These are phyloP conservation scores for Quercus gilva DNA, from an alignment of 306 rosid genomes.

Conservation along the genomic window DNA sequence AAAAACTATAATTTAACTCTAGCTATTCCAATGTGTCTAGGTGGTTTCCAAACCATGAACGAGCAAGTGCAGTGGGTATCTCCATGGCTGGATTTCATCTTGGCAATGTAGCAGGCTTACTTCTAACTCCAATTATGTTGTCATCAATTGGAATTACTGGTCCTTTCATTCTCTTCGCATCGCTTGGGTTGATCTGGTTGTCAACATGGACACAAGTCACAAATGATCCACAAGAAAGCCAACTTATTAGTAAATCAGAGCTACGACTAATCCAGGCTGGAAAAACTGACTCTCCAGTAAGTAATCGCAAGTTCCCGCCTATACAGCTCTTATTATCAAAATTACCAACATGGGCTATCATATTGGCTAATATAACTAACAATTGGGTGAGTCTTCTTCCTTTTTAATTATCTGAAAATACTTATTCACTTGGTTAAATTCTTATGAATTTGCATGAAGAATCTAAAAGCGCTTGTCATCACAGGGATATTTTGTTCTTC, in stretches of 20 bases:
- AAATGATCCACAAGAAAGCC: conserved; percentile 67
- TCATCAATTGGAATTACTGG: conserved; percentile 73
- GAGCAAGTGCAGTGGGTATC: conserved; percentile 88
- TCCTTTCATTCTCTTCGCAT: conserved; percentile 79
- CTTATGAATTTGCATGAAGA: conserved; percentile 9
- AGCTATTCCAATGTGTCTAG: conserved; percentile 36
- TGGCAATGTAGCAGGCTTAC: conserved; percentile 83
- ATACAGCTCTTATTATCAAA: conserved; percentile 63
- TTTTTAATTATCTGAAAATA: conserved; percentile 5
- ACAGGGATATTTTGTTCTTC: conserved; percentile 98
- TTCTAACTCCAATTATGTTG: conserved; percentile 77
- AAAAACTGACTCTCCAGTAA: conserved; percentile 37
- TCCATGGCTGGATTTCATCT: conserved; percentile 98
- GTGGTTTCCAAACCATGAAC: conserved; percentile 87
- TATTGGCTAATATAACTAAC: conserved; percentile 79
- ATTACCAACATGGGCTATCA: conserved; percentile 87
- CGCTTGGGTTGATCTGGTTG: conserved; percentile 73
- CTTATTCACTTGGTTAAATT: not conserved
- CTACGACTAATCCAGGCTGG: conserved; percentile 74
- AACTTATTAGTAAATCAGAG: conserved; percentile 52
- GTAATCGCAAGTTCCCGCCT: conserved; percentile 48
- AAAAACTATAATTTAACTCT: not conserved
- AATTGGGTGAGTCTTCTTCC: conserved; percentile 72
- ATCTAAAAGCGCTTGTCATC: conserved; percentile 25
- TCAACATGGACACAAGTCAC: conserved; percentile 59